A percentile compares a stretch with the other conserved stretches of the same genome.
Conservation (phyloP, 1,139 yeast genomes). For the Debaryomyces sp. region DNA sequence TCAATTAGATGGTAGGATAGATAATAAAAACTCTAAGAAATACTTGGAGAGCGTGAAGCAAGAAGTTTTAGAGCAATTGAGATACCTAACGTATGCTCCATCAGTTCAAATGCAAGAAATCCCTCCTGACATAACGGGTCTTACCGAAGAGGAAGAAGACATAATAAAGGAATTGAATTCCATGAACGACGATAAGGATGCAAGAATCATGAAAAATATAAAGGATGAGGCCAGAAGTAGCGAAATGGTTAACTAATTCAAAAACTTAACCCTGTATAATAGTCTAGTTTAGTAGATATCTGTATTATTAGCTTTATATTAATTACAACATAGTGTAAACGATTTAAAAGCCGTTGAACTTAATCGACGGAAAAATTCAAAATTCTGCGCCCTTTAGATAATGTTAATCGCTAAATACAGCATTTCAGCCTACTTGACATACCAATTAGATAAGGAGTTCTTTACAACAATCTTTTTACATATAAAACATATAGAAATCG, state of each 20-base stretch:
- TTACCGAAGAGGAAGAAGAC: conserved; percentile 63
- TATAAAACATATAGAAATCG: background rate
- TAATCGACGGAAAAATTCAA: background rate
- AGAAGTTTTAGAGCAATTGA: conserved; percentile 77
- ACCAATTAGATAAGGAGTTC: background rate
- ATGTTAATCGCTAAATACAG: background rate
- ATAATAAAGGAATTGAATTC: conserved; percentile 52
- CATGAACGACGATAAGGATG: conserved; percentile 44
- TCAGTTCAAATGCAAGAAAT: conserved; percentile 89
- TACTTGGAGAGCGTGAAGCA: conserved; percentile 80
- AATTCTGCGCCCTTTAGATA: background rate
- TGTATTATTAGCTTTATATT: conserved; percentile 1
- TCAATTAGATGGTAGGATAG: conserved; percentile 82
- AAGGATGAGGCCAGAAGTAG: conserved; percentile 34
- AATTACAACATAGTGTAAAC: background rate
- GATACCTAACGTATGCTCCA: conserved; percentile 89
- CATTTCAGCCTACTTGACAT: background rate
- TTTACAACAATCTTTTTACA: background rate
- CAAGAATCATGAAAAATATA: conserved; percentile 16
- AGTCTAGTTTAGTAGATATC: conserved; percentile 1
- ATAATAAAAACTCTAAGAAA: conserved; percentile 83
- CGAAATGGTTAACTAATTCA: conserved; percentile 17
- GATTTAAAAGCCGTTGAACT: background rate
- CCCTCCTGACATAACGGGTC: conserved; percentile 80
- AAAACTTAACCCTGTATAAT: background rate